These are phyloP conservation scores for Cylindrodendrum hubeiense DNA, from an alignment of 2,329 filamentous ascomycete genomes.

Conservation along the genomic window DNA sequence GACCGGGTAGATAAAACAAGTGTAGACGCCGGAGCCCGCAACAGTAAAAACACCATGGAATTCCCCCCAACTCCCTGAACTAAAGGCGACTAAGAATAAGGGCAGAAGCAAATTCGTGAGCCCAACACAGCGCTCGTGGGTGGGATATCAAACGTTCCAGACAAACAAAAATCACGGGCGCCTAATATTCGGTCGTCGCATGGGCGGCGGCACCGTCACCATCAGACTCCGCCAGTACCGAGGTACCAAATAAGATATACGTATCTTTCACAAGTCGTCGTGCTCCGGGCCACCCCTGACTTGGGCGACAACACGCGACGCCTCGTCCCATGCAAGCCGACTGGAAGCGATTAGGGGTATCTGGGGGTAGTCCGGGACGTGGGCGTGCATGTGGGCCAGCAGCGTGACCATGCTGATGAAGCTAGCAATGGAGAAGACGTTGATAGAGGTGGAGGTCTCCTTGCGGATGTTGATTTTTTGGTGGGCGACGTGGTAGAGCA, in stretches of 20 bases:
- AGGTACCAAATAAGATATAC: not conserved
- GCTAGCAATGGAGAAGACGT: constrained; percentile 81
- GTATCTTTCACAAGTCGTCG: constrained; percentile 42
- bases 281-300: constrained; percentile 46
- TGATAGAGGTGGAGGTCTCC: constrained; percentile 82
- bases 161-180: not conserved
- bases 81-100: not conserved
- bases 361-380: constrained; percentile 70
- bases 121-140: constrained; percentile 9
- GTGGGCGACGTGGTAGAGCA: constrained; percentile 82
- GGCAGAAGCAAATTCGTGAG: not conserved
- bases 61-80: constrained; percentile 7
- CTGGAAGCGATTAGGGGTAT: constrained; percentile 66
- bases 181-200: not conserved
- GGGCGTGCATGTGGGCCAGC: constrained; percentile 74
- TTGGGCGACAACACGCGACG: constrained; percentile 42
- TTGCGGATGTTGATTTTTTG: constrained; percentile 84
- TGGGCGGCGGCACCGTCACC: constrained; percentile 3
- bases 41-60: constrained; percentile 1
- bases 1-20: constrained; percentile 9
- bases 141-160: constrained; percentile 33
- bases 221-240: not conserved
- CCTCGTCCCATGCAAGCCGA: constrained; percentile 51
- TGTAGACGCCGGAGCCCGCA: not conserved
- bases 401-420: constrained; percentile 81